phyloP scores from a whole-genome alignment of 1,284 basidiomycete species.

The Cutaneotrichosporon sp. region DNA sequence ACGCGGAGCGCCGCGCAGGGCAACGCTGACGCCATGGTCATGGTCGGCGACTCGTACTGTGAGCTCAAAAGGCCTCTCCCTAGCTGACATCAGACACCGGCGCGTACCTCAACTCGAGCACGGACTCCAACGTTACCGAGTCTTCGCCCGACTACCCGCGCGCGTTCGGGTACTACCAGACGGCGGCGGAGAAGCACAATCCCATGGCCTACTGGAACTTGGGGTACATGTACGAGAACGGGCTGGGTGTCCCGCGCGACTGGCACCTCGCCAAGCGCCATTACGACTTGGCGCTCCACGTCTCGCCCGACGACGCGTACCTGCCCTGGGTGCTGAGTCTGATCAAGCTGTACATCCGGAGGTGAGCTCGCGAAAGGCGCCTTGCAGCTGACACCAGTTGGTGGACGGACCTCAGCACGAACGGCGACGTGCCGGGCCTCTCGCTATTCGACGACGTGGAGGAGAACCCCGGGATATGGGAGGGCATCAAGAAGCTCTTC shows the following conservation, averaged over 20 bases:
- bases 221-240: conserved; percentile 99
- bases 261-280: conserved; percentile 96
- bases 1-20: conserved; percentile 89
- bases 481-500: conserved; percentile 41
- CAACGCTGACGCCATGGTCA: conserved; percentile 93
- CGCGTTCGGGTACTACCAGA: conserved; percentile 90
- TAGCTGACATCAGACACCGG: conserved; percentile 15
- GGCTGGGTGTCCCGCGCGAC: conserved; percentile 86
- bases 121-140: conserved; percentile 6
- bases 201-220: conserved; percentile 98
- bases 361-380: conserved; percentile 26
- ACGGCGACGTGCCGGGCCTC: conserved; percentile 45
- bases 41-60: conserved; percentile 96
- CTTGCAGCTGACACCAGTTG: conserved; percentile 36
- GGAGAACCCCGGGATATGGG: conserved; percentile 29
- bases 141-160: conserved; percentile 65
- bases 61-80: conserved; percentile 22
- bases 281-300: conserved; percentile 86
- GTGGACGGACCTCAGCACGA: conserved; percentile 44
- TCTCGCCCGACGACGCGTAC: conserved; percentile 71
- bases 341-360: conserved; percentile 74
- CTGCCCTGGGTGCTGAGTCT: conserved; percentile 82
- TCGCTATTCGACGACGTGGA: conserved; percentile 41
- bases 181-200: conserved; percentile 81
- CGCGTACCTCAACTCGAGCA: background rate